These are phyloP conservation scores for Spongospora subterranea DNA, from an alignment of 208 protist species.

Conservation along the genomic window DNA sequence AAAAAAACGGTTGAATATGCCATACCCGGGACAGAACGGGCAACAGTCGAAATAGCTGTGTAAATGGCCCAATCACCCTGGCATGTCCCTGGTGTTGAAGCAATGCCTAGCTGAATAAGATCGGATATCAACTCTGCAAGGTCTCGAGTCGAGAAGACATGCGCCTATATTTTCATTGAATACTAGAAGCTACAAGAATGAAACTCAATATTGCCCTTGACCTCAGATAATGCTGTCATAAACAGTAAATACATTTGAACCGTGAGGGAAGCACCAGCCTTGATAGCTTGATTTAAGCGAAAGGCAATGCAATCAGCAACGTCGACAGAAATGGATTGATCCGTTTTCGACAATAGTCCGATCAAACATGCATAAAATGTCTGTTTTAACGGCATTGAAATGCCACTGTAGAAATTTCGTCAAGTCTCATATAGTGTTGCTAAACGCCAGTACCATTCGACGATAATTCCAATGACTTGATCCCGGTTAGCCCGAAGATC, in stretches of 20 bases:
- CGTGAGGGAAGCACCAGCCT: neutral
- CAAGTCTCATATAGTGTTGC: neutral
- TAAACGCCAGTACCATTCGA: constrained; percentile 10
- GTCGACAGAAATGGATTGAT: neutral
- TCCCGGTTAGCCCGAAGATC: neutral
- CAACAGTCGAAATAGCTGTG: constrained; percentile 2
- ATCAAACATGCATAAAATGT: neutral
- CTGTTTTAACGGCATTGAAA: constrained; percentile 37
- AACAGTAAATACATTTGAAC: constrained; percentile 17
- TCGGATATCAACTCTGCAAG: neutral
- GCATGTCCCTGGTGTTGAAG: neutral
- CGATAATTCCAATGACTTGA: neutral
- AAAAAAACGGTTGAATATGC: neutral
- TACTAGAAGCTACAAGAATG: neutral
- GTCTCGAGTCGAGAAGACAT: neutral
- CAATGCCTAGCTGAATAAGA: neutral
- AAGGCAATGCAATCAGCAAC: neutral
- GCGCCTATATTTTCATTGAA: neutral
- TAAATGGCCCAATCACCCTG: constrained; percentile 27
- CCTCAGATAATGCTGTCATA: neutral
- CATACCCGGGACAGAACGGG: neutral
- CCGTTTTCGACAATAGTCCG: neutral
- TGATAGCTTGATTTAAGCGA: neutral
- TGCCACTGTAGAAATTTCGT: neutral
- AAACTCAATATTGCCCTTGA: neutral